These are phyloP conservation scores for Suillus tomentosus DNA, from an alignment of 768 basidiomycete species.

Conservation along the genomic window DNA sequence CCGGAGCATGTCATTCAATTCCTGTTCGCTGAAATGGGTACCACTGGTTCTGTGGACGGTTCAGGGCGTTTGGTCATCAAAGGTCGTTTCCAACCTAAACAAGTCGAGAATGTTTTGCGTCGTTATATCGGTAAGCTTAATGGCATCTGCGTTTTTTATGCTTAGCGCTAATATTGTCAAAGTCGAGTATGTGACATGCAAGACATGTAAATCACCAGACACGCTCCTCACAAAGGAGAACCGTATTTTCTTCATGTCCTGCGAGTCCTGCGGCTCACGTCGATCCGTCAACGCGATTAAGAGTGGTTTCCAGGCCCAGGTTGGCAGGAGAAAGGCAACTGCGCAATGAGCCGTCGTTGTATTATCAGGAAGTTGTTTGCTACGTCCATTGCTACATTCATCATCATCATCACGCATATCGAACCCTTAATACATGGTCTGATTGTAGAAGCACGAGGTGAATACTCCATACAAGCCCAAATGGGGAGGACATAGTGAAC, in stretches of 20 bases:
- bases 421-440: constrained; percentile 4
- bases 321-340: constrained; percentile 81
- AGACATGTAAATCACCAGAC: constrained; percentile 98
- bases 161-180: constrained; percentile 8
- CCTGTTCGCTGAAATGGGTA: constrained; percentile 98
- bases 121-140: constrained; percentile 85
- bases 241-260: constrained; percentile 97
- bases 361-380: not conserved
- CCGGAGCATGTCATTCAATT: constrained; percentile 98
- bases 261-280: constrained; percentile 87
- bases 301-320: constrained; percentile 97
- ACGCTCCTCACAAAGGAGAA: constrained; percentile 97
- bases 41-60: constrained; percentile 93
- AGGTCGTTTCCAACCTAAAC: constrained; percentile 97
- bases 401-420: constrained; percentile 1
- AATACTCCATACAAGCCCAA: not conserved
- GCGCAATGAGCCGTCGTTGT: not conserved
- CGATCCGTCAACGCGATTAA: constrained; percentile 96
- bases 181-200: constrained; percentile 99
- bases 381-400: constrained; percentile 2
- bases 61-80: constrained; percentile 92
- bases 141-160: not conserved
- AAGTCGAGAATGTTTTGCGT: constrained; percentile 94
- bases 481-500: not conserved
- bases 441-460: constrained; percentile 2